phyloP scores from a whole-genome alignment of 2,329 filamentous ascomycete genomes.

The Cordyceps cateniannulata region DNA sequence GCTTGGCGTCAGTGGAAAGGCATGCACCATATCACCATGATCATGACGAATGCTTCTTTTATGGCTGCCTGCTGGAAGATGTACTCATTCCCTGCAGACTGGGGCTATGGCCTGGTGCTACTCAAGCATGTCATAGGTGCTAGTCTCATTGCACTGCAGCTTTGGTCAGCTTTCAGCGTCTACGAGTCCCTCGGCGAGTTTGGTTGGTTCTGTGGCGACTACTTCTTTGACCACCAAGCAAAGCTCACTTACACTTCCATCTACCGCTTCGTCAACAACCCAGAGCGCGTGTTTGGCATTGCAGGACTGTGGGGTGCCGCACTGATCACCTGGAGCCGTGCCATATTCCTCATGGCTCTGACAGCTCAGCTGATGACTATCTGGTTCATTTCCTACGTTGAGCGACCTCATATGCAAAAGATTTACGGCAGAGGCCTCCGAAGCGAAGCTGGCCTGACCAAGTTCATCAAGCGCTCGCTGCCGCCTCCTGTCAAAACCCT shows the following conservation, averaged over 20 bases:
- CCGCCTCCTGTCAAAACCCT: constrained; percentile 77
- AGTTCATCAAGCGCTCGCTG: constrained; percentile 80
- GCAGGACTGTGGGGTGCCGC: constrained; percentile 95
- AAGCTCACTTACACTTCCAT: constrained; percentile 94
- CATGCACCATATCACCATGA: constrained; percentile 87
- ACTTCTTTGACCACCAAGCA: constrained; percentile 86
- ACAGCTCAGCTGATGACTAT: constrained; percentile 80
- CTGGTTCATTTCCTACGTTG: constrained; percentile 84
- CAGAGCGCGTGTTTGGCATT: constrained; percentile 86
- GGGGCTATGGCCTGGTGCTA: constrained; percentile 78
- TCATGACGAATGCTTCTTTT: constrained; percentile 83
- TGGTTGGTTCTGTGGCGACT: constrained; percentile 98
- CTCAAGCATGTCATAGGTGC: constrained; percentile 82
- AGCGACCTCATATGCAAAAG: constrained; percentile 97
- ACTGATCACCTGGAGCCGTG: constrained; percentile 82
- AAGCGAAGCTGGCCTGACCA: constrained; percentile 82
- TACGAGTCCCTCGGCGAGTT: constrained; percentile 96
- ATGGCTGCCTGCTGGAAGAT: constrained; percentile 93
- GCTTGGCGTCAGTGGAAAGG: constrained; percentile 98
- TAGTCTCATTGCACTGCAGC: constrained; percentile 74
- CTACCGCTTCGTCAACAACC: constrained; percentile 97
- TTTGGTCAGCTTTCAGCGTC: constrained; percentile 90
- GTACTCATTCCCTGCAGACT: constrained; percentile 81
- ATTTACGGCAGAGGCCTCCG: constrained; percentile 82
- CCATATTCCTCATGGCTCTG: constrained; percentile 81